Base-by-base conservation (phyloP, 257 asterid species). In the Datura wrightii region DNA sequence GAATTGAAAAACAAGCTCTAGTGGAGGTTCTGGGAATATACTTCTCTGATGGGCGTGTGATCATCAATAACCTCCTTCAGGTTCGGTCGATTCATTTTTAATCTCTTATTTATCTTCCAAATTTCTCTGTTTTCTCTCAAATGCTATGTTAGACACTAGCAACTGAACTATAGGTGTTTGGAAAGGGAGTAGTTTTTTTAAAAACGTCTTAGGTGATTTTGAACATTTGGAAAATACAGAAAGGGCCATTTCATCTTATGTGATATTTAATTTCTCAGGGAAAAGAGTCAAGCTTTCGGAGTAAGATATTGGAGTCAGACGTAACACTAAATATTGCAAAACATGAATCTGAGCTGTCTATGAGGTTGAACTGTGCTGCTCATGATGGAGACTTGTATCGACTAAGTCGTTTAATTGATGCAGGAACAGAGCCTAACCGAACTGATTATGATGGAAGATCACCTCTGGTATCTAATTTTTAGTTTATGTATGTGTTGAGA, bases 341-440 rank as follows among this genome's bases (percentile, higher is more conserved):
- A 87, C 90, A 89, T 83, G 97, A 92, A 87, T 88, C 92, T 42
- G 97, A 94, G 87, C 79, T 90, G 79, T 93, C 94, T 34, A 84
- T 85, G 92, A 92, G 90, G 84, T 83, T 94, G 89, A 94, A 94
- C 71, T 89, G 89, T 88, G 97, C 97, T 71, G 95, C 94, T 50
- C 74, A 90, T 83, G 90, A 91, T 55, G 97, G 97, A 71, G 95
- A 94, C 86, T 83, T 92, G 48, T 88, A 86, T 85, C 89, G 88
- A 16, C 82, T 92, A 10, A 86, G 87, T 14, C 84, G 84, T 50
- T 85, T 92, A 16, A 84, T 94, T 62, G 93, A 84, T 72, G 93
- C 91, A n/a, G 95, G 97, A 71, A 92, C 97, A 54, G 90, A 92
- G 89, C 95, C 95, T 36, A 86, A 82, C 82, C 85, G 66, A 86